Evolutionary conservation across 2,329 filamentous ascomycete genomes (phyloP).

Genomic region (Nemania serpens): DNA sequence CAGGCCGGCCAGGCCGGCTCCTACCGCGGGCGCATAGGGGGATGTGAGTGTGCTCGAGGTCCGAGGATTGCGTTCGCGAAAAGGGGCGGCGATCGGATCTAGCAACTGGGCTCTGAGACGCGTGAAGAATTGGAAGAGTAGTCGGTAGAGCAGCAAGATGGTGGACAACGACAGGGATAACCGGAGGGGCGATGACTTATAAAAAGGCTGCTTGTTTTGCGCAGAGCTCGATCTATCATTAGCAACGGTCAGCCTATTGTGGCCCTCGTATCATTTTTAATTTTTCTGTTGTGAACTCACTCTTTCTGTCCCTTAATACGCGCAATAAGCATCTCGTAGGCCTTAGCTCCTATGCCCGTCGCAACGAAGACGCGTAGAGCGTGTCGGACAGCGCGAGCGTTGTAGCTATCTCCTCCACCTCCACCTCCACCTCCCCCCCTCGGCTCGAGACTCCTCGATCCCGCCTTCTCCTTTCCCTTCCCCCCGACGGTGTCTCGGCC

Average conservation of each 20-base stretch:
- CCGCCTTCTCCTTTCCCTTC: slow-evolving; percentile 30
- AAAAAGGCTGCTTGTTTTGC: slow-evolving; percentile 56
- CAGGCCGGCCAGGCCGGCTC: slow-evolving; percentile 83
- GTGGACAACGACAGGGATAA: slow-evolving; percentile 82
- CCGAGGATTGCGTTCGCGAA: slow-evolving; percentile 80
- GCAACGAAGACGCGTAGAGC: slow-evolving; percentile 72
- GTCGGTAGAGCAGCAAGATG: slow-evolving; percentile 84
- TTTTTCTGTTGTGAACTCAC: slow-evolving; percentile 48
- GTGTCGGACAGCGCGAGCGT: slow-evolving; percentile 71
- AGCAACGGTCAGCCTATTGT: background rate
- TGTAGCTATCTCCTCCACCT: slow-evolving; percentile 62
- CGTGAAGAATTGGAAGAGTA: slow-evolving; percentile 88
- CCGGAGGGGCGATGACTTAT: slow-evolving; percentile 72
- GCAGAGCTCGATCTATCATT: slow-evolving; percentile 30
- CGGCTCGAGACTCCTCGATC: slow-evolving; percentile 25
- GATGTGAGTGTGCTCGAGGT: slow-evolving; percentile 78
- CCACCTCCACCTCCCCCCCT: slow-evolving; percentile 35
- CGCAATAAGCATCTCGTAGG: slow-evolving; percentile 59
- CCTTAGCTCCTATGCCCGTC: slow-evolving; percentile 66
- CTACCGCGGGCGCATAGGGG: slow-evolving; percentile 83
- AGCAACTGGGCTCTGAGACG: slow-evolving; percentile 79
- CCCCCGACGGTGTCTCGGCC: slow-evolving; percentile 40
- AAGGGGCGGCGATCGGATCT: slow-evolving; percentile 77
- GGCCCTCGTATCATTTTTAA: background rate
- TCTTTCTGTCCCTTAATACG: slow-evolving; percentile 52